Evolutionary conservation across 2,329 filamentous ascomycete species (phyloP).

Genomic region (Blastomyces parvus): DNA sequence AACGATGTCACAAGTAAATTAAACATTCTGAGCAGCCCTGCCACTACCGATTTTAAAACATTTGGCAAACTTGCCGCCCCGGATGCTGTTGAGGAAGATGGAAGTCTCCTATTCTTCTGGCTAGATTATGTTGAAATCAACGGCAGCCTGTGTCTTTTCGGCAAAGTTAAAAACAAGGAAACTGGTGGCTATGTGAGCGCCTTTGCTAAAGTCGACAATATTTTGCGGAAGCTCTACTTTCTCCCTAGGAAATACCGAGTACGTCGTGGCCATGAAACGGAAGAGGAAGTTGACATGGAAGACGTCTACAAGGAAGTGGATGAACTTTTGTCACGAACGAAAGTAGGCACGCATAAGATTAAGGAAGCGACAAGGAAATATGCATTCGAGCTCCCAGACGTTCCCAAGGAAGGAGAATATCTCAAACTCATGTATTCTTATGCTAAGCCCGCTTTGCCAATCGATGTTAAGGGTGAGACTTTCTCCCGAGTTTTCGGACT

Average conservation of each 20-base stretch:
- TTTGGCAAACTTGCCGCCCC: slow-evolving; percentile 74
- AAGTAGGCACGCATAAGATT: slow-evolving; percentile 84
- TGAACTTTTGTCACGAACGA: slow-evolving; percentile 73
- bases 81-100: slow-evolving; percentile 87
- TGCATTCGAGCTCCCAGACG: slow-evolving; percentile 79
- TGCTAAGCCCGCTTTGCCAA: slow-evolving; percentile 64
- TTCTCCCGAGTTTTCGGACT: slow-evolving; percentile 91
- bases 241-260: slow-evolving; percentile 62
- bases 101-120: slow-evolving; percentile 92
- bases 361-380: slow-evolving; percentile 86
- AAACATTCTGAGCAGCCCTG: slow-evolving; percentile 70
- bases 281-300: slow-evolving; percentile 72
- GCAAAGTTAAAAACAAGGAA: slow-evolving; percentile 87
- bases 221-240: slow-evolving; percentile 86
- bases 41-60: slow-evolving; percentile 47
- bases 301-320: slow-evolving; percentile 89
- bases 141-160: slow-evolving; percentile 85
- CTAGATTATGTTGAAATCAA: slow-evolving; percentile 90
- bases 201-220: slow-evolving; percentile 93
- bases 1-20: slow-evolving; percentile 76
- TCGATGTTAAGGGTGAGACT: slow-evolving; percentile 66
- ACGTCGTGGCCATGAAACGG: slow-evolving; percentile 55
- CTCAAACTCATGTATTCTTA: slow-evolving; percentile 96
- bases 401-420: slow-evolving; percentile 84
- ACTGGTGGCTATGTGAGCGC: slow-evolving; percentile 73